These are phyloP conservation scores for Pseudopithomyces chartarum DNA, from an alignment of 2,329 filamentous ascomycete species.

Conservation along the genomic window DNA sequence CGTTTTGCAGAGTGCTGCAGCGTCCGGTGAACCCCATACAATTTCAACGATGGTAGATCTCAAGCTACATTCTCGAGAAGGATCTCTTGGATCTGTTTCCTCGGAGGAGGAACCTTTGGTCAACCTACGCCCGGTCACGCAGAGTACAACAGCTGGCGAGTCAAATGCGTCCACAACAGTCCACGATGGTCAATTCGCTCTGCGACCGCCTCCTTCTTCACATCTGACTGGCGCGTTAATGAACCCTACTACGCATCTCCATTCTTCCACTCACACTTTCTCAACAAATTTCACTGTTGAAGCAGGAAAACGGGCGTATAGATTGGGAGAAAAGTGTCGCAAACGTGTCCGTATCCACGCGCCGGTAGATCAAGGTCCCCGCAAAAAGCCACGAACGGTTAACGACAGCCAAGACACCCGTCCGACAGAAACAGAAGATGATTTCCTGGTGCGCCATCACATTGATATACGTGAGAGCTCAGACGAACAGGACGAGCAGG, in stretches of 20 bases:
- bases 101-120: not conserved
- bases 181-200: not conserved
- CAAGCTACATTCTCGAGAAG: not conserved
- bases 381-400: slow-evolving; percentile 19
- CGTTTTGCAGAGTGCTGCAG: not conserved
- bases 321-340: slow-evolving; percentile 9
- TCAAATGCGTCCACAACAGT: not conserved
- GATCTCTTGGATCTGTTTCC: not conserved
- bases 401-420: too few species aligned
- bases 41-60: not conserved
- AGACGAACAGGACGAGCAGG: not conserved
- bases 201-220: not conserved
- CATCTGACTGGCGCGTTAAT: slow-evolving; percentile 14
- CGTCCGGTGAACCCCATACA: not conserved
- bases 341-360: slow-evolving; percentile 29
- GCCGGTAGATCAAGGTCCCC: slow-evolving; percentile 9
- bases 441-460: not conserved
- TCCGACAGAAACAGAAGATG: not conserved
- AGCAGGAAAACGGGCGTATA: not conserved
- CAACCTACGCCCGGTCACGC: not conserved
- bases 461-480: not conserved
- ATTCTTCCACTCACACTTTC: slow-evolving; percentile 51
- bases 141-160: not conserved
- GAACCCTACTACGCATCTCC: slow-evolving; percentile 37
- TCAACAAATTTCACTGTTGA: slow-evolving; percentile 43